Base-by-base conservation (phyloP, 1,139 yeast genomes). In the Blastobotrys raffinosifermentans region DNA sequence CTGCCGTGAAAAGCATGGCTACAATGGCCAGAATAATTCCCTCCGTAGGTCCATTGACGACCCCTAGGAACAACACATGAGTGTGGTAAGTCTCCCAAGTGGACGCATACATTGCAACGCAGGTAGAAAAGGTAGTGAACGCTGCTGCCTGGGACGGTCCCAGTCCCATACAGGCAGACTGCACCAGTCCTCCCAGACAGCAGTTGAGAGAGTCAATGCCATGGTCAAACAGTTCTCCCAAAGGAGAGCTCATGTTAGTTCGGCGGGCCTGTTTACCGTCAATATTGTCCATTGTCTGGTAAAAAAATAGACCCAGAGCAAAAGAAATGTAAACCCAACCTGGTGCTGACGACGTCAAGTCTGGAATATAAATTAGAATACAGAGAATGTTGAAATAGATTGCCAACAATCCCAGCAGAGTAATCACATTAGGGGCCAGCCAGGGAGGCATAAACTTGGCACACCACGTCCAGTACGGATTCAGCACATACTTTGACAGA, bases 11-110 rank as follows among this genome's bases (percentile, higher is more conserved):
- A 9, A 76, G 44, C 64, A 74, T 80, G 21, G 78, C 66, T 3
- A 46, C 54, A 32, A 71, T 63, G 29, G 83, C 72, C 64, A 80
- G 70, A 47, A 80, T 59, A 26, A 82, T 76, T 3, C 93, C 93
- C 59, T 82, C 93, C 2, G 84, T 87, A 1, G 93, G 93, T 2
- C 91, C 93, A 44, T 84, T 79, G 53, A 80, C 69, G 47, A 72
- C 71, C 20, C 84, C 80, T 38, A 82, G 67, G 53, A 69, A 82
- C 44, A 82, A 66, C 4, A 78, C 77, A 51, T 81, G 84, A 4
- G 91, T 82, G 55, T 78, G 82, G 57, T 72, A 80, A 39, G 83
- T 86, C 60, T 82, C 93, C 91, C 91, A 82, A 2, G 91, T 80
- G 25, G 84, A 76, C 29, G 76, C 60, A 55, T 79, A 80, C 67